A percentile compares a stretch with the other conserved stretches of the same genome.
Conservation (phyloP, 1,284 basidiomycete genomes). For the Porodaedalea pini region DNA sequence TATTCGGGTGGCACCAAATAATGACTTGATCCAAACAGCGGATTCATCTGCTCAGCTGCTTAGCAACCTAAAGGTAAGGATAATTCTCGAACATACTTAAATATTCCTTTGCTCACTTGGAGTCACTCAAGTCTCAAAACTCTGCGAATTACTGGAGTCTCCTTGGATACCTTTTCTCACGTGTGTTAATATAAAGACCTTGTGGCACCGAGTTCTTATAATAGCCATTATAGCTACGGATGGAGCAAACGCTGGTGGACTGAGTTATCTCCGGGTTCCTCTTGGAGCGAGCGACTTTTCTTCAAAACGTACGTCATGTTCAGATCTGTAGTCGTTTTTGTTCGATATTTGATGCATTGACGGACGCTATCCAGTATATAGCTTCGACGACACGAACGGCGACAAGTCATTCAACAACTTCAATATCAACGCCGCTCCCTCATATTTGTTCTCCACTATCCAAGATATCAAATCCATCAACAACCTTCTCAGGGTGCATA, state of each 20-base stretch:
- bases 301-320: conserved; percentile 33
- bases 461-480: conserved; percentile 48
- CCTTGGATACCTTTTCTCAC: conserved; percentile 42
- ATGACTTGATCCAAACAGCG: conserved; percentile 31
- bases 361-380: conserved; percentile 39
- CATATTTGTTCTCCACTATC: conserved; percentile 48
- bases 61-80: conserved; percentile 49
- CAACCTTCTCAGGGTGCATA: conserved; percentile 38
- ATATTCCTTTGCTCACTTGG: no score
- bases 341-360: neutral
- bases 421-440: conserved; percentile 44
- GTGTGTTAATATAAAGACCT: conserved; percentile 26
- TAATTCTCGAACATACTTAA: neutral
- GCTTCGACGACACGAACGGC: conserved; percentile 43
- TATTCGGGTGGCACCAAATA: neutral
- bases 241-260: conserved; percentile 46
- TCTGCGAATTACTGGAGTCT: conserved; percentile 44
- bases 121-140: conserved; percentile 35
- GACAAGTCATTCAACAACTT: conserved; percentile 48
- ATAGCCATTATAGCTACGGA: conserved; percentile 37
- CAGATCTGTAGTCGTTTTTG: neutral
- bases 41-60: conserved; percentile 49
- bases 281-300: conserved; percentile 57
- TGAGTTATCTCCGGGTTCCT: conserved; percentile 48
- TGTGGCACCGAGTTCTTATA: neutral